Conservation (phyloP, 1,284 basidiomycete genomes). For the Microbotryum intermedium region DNA sequence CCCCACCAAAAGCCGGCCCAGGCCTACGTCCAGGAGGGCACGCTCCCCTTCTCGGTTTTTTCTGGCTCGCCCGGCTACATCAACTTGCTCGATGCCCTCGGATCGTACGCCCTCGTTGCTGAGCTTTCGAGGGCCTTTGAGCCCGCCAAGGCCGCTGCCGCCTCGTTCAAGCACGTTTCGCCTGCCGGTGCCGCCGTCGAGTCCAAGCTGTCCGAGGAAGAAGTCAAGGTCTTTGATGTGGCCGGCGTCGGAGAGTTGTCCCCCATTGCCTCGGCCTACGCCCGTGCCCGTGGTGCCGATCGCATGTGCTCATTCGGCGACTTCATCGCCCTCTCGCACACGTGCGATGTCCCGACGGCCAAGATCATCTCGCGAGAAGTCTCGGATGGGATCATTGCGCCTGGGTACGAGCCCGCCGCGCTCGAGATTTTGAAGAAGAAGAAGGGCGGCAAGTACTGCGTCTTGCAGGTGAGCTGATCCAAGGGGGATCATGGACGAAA, state of each 20-base stretch:
- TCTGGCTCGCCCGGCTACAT: constrained; percentile 97
- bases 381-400: constrained; percentile 94
- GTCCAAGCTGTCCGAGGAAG: constrained; percentile 67
- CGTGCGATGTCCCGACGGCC: constrained; percentile 88
- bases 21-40: constrained; percentile 82
- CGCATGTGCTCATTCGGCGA: constrained; percentile 99
- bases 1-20: constrained; percentile 99
- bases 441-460: constrained; percentile 98
- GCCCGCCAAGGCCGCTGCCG: constrained; percentile 73
- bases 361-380: constrained; percentile 96
- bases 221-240: constrained; percentile 93
- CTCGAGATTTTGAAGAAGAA: constrained; percentile 89
- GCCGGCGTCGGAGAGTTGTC: constrained; percentile 87
- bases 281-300: constrained; percentile 94
- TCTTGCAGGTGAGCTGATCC: constrained; percentile 59
- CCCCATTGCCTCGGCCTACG: constrained; percentile 84
- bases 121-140: constrained; percentile 72
- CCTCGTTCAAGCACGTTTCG: constrained; percentile 99
- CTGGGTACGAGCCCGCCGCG: constrained; percentile 80
- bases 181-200: constrained; percentile 94
- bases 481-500: too few species aligned
- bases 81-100: constrained; percentile 96
- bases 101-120: constrained; percentile 92
- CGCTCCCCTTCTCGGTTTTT: constrained; percentile 89
- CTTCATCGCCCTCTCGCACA: constrained; percentile 89